These are phyloP conservation scores for Chaetomium olivaceum DNA, from an alignment of 2,329 filamentous ascomycete genomes.

Conservation along the genomic window DNA sequence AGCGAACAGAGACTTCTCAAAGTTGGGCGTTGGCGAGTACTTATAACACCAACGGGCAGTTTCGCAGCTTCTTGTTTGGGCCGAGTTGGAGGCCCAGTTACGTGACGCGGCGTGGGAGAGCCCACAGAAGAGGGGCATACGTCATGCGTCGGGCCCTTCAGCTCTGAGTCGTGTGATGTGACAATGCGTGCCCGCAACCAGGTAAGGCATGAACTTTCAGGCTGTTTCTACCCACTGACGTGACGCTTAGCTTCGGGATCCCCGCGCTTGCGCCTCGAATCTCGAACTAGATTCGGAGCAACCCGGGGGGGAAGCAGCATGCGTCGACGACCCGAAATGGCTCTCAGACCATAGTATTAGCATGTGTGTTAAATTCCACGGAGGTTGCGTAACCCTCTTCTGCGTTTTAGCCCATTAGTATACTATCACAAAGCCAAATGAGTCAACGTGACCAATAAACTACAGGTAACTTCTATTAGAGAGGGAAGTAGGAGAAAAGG, in stretches of 20 bases:
- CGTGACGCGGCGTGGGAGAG: slow-evolving; percentile 26
- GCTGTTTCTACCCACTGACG: background rate
- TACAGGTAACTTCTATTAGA: background rate
- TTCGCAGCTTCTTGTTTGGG: slow-evolving; percentile 14
- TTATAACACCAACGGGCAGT: slow-evolving; percentile 22
- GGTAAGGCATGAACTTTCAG: background rate
- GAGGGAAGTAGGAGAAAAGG: background rate
- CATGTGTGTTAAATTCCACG: background rate
- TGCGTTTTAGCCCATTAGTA: background rate
- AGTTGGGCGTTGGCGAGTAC: slow-evolving; percentile 14
- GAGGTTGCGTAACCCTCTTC: background rate
- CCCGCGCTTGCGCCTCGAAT: background rate
- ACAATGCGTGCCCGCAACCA: background rate
- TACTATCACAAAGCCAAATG: background rate
- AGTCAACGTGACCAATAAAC: background rate
- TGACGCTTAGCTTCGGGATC: background rate
- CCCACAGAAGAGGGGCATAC: slow-evolving; percentile 26
- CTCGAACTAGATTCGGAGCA: background rate
- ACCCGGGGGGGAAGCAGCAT: background rate
- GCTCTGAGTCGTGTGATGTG: background rate
- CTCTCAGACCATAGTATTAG: background rate
- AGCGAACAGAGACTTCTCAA: background rate
- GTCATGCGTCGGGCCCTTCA: slow-evolving; percentile 27
- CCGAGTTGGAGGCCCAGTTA: slow-evolving; percentile 19
- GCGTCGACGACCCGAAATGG: background rate